Conservation (phyloP, 106 monocot species). For the Dioscorea dumetorum region DNA sequence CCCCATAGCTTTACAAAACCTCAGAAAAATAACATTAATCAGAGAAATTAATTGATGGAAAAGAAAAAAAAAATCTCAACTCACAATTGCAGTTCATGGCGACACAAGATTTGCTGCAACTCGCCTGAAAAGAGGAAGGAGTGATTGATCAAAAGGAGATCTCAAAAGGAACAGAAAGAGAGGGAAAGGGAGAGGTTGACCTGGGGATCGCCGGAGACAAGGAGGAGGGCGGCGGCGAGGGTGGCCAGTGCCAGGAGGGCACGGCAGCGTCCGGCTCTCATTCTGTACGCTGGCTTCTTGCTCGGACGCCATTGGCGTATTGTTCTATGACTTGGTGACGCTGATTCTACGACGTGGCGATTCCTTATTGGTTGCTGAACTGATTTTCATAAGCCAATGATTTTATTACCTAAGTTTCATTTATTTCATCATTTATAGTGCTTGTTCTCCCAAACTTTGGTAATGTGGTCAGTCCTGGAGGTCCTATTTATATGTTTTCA, state of each 20-base stretch:
- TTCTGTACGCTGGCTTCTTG: not conserved
- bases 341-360: not conserved
- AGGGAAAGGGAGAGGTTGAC: not conserved
- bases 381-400: not conserved
- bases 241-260: not conserved
- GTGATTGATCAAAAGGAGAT: not conserved
- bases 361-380: not conserved
- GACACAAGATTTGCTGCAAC: slow-evolving; percentile 72
- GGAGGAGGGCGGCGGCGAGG: not conserved
- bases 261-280: not conserved
- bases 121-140: slow-evolving; percentile 11
- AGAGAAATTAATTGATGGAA: not conserved
- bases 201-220: not conserved
- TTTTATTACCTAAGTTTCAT: not conserved
- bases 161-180: too few relatives aligned
- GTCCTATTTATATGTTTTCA: too few relatives aligned
- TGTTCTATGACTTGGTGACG: not conserved
- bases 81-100: slow-evolving; percentile 64
- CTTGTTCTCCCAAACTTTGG: not conserved
- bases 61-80: slow-evolving; percentile 2
- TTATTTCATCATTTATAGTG: not conserved
- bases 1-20: slow-evolving; percentile 42
- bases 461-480: too few relatives aligned
- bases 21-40: not conserved
- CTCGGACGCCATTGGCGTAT: not conserved